A percentile compares a stretch with the other conserved stretches of the same genome.
Conservation (phyloP, 2,329 filamentous ascomycete genomes). For the Cytospora piceae region DNA sequence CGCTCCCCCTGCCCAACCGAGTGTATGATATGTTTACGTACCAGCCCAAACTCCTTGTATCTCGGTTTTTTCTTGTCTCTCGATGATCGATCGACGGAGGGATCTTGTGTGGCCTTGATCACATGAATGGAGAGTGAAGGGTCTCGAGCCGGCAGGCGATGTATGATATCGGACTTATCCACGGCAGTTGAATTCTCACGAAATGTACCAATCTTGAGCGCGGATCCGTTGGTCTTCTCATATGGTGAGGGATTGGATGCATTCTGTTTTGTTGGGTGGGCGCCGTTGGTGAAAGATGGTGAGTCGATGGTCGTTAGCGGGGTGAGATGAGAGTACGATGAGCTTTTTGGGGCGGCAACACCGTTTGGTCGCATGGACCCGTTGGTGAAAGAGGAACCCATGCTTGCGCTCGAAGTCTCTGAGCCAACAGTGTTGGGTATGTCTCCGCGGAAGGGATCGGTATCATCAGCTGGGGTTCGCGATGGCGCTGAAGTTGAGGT, state of each 20-base stretch:
- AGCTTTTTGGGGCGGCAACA: slow-evolving; percentile 44
- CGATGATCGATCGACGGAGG: slow-evolving; percentile 57
- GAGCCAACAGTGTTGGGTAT: slow-evolving; percentile 73
- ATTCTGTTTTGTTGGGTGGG: slow-evolving; percentile 57
- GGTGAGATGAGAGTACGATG: slow-evolving; percentile 51
- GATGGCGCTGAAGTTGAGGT: slow-evolving; percentile 42
- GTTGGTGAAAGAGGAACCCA: slow-evolving; percentile 73
- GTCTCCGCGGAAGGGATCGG: slow-evolving; percentile 65
- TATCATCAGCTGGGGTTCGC: slow-evolving; percentile 54
- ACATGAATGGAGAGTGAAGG: slow-evolving; percentile 57
- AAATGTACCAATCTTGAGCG: slow-evolving; percentile 37
- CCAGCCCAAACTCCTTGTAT: slow-evolving; percentile 67
- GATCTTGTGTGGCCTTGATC: slow-evolving; percentile 65
- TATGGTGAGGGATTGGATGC: slow-evolving; percentile 56
- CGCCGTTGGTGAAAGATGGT: slow-evolving; percentile 52
- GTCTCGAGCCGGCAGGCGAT: slow-evolving; percentile 61
- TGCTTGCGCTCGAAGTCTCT: slow-evolving; percentile 71
- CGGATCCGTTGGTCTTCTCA: slow-evolving; percentile 40
- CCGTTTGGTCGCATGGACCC: slow-evolving; percentile 45
- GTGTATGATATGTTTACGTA: slow-evolving; percentile 59
- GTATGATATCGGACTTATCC: slow-evolving; percentile 39
- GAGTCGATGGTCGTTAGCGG: slow-evolving; percentile 58
- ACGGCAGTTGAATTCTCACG: slow-evolving; percentile 40
- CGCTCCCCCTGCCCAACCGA: slow-evolving; percentile 55
- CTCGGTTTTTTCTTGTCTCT: slow-evolving; percentile 60